Evolutionary conservation across 352 stramenopile genomes (phyloP).

Genomic region (Globisporangium uncinulatum): DNA sequence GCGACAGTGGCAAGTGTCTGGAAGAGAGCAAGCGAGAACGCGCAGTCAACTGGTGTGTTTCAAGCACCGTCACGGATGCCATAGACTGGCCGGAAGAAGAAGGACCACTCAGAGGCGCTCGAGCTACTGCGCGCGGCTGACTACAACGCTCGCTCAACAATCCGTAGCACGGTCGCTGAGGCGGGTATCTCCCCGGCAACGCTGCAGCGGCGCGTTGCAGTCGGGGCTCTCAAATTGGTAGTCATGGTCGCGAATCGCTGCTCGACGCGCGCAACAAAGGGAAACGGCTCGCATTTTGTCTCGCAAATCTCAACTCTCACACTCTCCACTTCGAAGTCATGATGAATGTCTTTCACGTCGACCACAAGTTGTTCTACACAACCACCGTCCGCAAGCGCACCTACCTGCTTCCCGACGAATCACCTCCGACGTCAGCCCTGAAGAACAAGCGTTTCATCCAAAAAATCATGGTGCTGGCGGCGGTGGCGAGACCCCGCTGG

Average conservation of each 20-base stretch:
- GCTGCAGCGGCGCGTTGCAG: too few species aligned
- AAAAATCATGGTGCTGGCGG: not conserved
- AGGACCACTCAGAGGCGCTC: too few species aligned
- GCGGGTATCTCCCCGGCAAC: too few species aligned
- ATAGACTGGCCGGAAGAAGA: too few species aligned
- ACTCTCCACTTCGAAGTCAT: not conserved
- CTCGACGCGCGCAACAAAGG: not conserved
- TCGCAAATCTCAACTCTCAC: not conserved
- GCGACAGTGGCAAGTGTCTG: too few species aligned
- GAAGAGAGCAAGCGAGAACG: too few species aligned
- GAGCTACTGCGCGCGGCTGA: too few species aligned
- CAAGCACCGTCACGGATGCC: too few species aligned
- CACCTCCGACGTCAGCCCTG: not conserved
- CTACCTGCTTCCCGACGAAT: not conserved
- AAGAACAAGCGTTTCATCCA: not conserved
- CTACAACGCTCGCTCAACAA: too few species aligned
- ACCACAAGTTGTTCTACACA: not conserved
- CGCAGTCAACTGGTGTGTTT: too few species aligned
- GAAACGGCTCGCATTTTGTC: not conserved
- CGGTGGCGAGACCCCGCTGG: not conserved
- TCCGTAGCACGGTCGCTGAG: too few species aligned
- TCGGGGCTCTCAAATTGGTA: not conserved
- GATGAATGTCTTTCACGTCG: not conserved
- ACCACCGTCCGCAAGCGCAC: not conserved
- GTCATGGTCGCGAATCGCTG: not conserved